Evolutionary conservation across 208 protist species (phyloP).

Genomic region (Lotmaria passim): DNA sequence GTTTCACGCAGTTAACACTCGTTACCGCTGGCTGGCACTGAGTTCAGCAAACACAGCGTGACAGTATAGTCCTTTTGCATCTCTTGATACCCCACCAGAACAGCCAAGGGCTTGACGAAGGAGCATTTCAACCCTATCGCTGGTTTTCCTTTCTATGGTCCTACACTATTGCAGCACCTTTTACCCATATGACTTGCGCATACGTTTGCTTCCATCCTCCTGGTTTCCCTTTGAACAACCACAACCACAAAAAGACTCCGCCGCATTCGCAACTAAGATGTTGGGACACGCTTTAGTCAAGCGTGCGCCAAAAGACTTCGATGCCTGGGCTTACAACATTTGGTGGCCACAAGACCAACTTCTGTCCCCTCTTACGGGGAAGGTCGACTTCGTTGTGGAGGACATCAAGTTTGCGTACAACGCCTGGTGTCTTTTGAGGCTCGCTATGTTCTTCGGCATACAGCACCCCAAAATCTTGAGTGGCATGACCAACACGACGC

Average conservation of each 20-base stretch:
- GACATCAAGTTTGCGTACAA: conserved; percentile 92
- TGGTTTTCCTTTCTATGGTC: too few relatives aligned
- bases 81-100: too few relatives aligned
- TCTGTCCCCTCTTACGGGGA: conserved; percentile 41
- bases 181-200: too few relatives aligned
- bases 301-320: conserved; percentile 63
- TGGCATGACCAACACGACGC: conserved; percentile 47
- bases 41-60: too few relatives aligned
- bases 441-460: conserved; percentile 78
- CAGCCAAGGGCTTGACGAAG: too few relatives aligned
- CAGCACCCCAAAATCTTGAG: conserved; percentile 73
- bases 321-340: conserved; percentile 82
- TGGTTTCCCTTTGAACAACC: too few relatives aligned
- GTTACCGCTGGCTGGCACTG: too few relatives aligned
- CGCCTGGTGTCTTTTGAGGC: conserved; percentile 77
- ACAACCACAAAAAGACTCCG: background rate
- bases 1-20: too few relatives aligned
- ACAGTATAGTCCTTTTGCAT: too few relatives aligned
- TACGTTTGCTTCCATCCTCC: too few relatives aligned
- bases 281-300: background rate
- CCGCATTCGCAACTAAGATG: background rate
- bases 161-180: too few relatives aligned
- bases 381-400: conserved; percentile 62
- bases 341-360: conserved; percentile 52
- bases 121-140: too few relatives aligned